These are phyloP conservation scores for Entomortierella chlamydospora DNA, from an alignment of 192 early-diverging fungal genomes.

Conservation along the genomic window DNA sequence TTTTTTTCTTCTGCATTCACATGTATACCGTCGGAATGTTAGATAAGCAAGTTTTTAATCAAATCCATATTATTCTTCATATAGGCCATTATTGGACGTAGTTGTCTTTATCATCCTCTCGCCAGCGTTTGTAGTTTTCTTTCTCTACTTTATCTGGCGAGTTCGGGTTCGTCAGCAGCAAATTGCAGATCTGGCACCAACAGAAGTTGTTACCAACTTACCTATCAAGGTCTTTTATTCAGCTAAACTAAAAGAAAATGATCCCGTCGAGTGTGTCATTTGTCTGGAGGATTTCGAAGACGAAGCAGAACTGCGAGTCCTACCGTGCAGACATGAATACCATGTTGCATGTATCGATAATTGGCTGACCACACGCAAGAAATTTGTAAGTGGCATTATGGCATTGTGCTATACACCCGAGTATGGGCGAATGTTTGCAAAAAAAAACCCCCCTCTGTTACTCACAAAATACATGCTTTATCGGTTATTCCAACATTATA, in stretches of 20 bases:
- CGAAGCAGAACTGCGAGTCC: constrained; percentile 79
- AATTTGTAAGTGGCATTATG: constrained; percentile 75
- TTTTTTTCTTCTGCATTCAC: background rate
- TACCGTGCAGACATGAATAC: constrained; percentile 92
- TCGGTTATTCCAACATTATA: no score
- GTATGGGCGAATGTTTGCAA: no score
- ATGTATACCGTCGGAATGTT: background rate
- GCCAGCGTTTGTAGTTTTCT: constrained; percentile 82
- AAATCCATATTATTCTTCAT: no score
- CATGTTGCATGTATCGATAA: constrained; percentile 91
- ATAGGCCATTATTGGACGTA: constrained; percentile 81
- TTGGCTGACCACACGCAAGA: constrained; percentile 90
- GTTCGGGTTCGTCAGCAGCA: constrained; percentile 78
- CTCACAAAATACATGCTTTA: no score
- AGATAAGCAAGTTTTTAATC: background rate
- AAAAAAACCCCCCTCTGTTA: no score
- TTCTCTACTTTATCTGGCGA: constrained; percentile 79
- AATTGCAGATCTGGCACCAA: constrained; percentile 81
- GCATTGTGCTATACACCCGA: no score
- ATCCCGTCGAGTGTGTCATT: constrained; percentile 88
- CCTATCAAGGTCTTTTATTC: constrained; percentile 76
- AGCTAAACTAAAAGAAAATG: constrained; percentile 75
- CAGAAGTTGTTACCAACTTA: constrained; percentile 77
- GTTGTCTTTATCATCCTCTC: constrained; percentile 86
- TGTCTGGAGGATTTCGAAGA: constrained; percentile 93